phyloP scores from a whole-genome alignment of 495 filamentous ascomycete species.

The Penicillium crystallinum region DNA sequence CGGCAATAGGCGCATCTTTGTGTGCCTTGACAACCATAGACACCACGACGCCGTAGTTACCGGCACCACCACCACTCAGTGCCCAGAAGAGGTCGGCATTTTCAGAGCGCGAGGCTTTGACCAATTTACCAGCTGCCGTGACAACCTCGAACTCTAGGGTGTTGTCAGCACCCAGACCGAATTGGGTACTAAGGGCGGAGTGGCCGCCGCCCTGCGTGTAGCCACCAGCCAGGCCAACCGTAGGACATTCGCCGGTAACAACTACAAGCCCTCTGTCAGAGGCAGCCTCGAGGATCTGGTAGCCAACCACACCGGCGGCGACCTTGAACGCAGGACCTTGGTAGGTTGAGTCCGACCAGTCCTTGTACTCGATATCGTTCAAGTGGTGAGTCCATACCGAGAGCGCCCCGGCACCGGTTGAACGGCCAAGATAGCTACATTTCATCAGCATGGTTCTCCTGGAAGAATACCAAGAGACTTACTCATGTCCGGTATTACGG shows the following conservation, averaged over 20 bases:
- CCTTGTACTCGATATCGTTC: slow-evolving; percentile 37
- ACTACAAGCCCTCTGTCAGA: slow-evolving; percentile 24
- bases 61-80: slow-evolving; percentile 60
- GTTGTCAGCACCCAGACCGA: slow-evolving; percentile 61
- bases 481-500: slow-evolving; percentile 59
- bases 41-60: slow-evolving; percentile 58
- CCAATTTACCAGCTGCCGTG: slow-evolving; percentile 46
- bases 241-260: slow-evolving; percentile 36
- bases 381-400: slow-evolving; percentile 56
- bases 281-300: slow-evolving; percentile 46
- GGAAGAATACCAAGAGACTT: slow-evolving; percentile 3
- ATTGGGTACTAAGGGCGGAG: slow-evolving; percentile 45
- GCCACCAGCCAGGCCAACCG: slow-evolving; percentile 49
- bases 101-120: slow-evolving; percentile 48
- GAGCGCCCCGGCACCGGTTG: slow-evolving; percentile 54
- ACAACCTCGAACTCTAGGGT: slow-evolving; percentile 60
- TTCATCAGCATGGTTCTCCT: background rate
- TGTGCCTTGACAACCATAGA: slow-evolving; percentile 47
- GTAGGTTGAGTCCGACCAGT: slow-evolving; percentile 40
- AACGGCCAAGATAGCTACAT: slow-evolving; percentile 48
- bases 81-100: slow-evolving; percentile 66
- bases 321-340: slow-evolving; percentile 51
- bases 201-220: slow-evolving; percentile 62
- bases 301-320: slow-evolving; percentile 49
- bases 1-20: slow-evolving; percentile 32